These are phyloP conservation scores for Mycena filopes DNA, from an alignment of 768 basidiomycete genomes.

Conservation along the genomic window DNA sequence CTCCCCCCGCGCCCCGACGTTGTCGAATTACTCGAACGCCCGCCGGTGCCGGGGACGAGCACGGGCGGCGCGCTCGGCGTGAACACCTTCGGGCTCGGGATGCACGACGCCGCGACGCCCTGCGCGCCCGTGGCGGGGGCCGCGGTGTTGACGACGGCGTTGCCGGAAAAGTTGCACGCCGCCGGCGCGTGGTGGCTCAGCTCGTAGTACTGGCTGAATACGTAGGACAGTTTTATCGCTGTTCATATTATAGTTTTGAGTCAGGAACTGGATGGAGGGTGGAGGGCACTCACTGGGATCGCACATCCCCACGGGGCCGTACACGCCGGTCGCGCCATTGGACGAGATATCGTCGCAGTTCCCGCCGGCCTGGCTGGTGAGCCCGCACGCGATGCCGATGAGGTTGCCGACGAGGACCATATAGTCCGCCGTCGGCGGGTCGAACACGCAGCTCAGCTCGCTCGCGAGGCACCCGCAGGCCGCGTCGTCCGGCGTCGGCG, in stretches of 20 bases:
- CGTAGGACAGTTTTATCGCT: constrained; percentile 30
- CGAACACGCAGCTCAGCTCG: constrained; percentile 80
- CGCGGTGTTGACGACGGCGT: constrained; percentile 28
- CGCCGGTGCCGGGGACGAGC: constrained; percentile 14
- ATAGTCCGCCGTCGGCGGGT: constrained; percentile 70
- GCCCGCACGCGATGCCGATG: constrained; percentile 79
- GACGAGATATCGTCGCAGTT: constrained; percentile 77
- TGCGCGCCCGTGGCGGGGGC: background rate
- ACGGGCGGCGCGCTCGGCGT: constrained; percentile 30
- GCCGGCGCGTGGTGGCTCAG: background rate
- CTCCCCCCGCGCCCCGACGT: too few species aligned
- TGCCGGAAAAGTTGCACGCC: constrained; percentile 30
- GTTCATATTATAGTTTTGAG: too few species aligned
- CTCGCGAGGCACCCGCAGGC: constrained; percentile 82
- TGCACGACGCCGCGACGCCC: constrained; percentile 20
- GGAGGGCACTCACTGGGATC: constrained; percentile 70
- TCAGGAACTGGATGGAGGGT: background rate
- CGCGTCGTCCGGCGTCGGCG: constrained; percentile 85
- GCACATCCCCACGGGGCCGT: constrained; percentile 81
- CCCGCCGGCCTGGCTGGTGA: constrained; percentile 69
- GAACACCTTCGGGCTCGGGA: constrained; percentile 22
- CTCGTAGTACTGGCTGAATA: constrained; percentile 31
- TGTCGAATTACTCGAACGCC: too few species aligned
- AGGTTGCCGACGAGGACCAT: constrained; percentile 69
- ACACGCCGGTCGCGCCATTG: constrained; percentile 78